phyloP scores from a whole-genome alignment of 2,329 filamentous ascomycete genomes.

The Trichoderma koningiopsis region DNA sequence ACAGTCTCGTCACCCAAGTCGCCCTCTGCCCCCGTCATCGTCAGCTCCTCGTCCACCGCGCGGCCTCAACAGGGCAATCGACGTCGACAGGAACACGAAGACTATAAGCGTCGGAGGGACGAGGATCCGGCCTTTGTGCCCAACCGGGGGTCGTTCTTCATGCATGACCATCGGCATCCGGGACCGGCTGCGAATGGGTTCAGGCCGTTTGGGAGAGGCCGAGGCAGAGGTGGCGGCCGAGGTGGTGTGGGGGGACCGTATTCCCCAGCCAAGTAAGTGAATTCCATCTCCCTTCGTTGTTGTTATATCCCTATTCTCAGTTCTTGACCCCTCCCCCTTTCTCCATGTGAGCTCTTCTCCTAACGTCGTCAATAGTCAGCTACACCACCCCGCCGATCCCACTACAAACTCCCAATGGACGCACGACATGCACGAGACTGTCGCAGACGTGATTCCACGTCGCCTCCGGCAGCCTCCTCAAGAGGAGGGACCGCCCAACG shows the following conservation, averaged over 20 bases:
- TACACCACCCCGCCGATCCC: constrained; percentile 56
- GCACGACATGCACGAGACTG: constrained; percentile 87
- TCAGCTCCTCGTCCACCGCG: constrained; percentile 55
- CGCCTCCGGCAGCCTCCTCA: constrained; percentile 48
- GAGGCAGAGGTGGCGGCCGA: constrained; percentile 62
- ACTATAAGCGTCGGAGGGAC: constrained; percentile 85
- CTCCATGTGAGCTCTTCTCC: constrained; percentile 17
- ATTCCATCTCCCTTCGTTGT: neutral
- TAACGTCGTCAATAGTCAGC: constrained; percentile 39
- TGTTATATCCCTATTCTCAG: neutral
- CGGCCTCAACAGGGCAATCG: constrained; percentile 60
- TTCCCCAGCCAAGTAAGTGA: constrained; percentile 65
- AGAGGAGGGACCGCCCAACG: constrained; percentile 56
- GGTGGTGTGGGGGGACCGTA: constrained; percentile 61
- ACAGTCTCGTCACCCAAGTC: constrained; percentile 44
- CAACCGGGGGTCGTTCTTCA: constrained; percentile 92
- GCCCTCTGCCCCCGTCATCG: constrained; percentile 53
- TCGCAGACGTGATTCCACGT: constrained; percentile 50
- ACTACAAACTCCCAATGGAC: constrained; percentile 79
- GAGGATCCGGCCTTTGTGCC: constrained; percentile 92
- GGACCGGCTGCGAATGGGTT: constrained; percentile 79
- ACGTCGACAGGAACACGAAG: constrained; percentile 83
- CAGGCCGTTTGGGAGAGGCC: constrained; percentile 67
- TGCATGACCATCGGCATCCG: constrained; percentile 87
- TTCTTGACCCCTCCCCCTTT: neutral